A percentile compares a stretch with the other conserved stretches of the same genome.
phyloP scores from a whole-genome alignment of 768 basidiomycete genomes.

The Auricularia cornea region DNA sequence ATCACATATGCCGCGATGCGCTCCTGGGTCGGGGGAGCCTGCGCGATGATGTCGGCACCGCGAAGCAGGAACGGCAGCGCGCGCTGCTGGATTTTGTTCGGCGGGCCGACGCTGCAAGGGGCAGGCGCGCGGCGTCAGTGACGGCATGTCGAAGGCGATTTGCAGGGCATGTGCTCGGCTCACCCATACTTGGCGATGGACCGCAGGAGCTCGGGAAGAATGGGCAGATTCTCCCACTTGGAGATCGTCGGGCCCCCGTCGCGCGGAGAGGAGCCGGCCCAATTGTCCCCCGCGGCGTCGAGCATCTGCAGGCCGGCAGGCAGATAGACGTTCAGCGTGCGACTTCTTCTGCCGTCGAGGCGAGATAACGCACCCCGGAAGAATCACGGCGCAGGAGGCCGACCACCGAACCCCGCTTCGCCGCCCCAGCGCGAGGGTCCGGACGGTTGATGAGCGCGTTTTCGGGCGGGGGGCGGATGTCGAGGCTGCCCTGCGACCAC shows the following conservation, averaged over 20 bases:
- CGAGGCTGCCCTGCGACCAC: constrained; percentile 77
- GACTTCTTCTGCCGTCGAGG: neutral
- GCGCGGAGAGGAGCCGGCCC: constrained; percentile 45
- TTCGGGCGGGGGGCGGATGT: constrained; percentile 41
- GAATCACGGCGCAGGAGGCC: constrained; percentile 68
- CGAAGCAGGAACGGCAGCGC: constrained; percentile 91
- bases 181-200: constrained; percentile 92
- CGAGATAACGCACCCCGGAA: constrained; percentile 44
- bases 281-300: constrained; percentile 46
- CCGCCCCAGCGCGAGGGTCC: constrained; percentile 27
- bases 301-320: constrained; percentile 31
- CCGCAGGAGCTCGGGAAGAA: constrained; percentile 79
- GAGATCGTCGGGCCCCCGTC: constrained; percentile 76
- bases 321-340: too few species aligned
- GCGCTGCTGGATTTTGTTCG: constrained; percentile 97
- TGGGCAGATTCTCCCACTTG: constrained; percentile 91
- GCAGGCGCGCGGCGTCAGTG: neutral
- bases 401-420: constrained; percentile 71
- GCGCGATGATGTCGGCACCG: constrained; percentile 95
- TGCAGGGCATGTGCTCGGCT: constrained; percentile 21
- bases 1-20: constrained; percentile 96
- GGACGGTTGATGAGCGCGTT: constrained; percentile 29
- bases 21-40: constrained; percentile 97
- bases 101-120: constrained; percentile 73
- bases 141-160: neutral